Evolutionary conservation across 139 green algal species (phyloP), one percentile per base, ranked within the genome.

Genomic region (Pleodorina starrii): DNA sequence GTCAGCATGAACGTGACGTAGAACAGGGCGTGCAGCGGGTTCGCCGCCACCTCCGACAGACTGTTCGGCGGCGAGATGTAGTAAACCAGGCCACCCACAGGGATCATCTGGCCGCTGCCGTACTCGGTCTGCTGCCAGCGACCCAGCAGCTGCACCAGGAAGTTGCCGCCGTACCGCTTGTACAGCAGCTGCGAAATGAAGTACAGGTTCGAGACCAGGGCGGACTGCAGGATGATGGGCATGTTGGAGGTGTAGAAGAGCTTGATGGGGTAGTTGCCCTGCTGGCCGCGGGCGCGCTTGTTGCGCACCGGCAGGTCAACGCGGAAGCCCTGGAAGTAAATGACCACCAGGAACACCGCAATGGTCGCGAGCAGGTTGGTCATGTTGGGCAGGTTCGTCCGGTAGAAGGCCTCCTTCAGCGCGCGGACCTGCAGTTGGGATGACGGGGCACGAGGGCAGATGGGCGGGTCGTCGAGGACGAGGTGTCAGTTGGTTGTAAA

Each of bases 201-300:
- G 95, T 99, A 99, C 54, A 99, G 94, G 97, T 99, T 99, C 90
- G 96, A 99, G 40, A 99, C 98, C 44, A 99, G 94, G 6, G 98
- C 98, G 6, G 96, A 99, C 94, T 99, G 98, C 85, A 99, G 96
- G 91, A 99, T 99, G 95, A 99, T 99, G 90, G 98, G 98, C 98
- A 99, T 99, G 97, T 99, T 99, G 91, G 95, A 98, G 83, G 98
- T 99, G 96, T 99, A 99, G 94, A 99, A 99, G 38, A 99, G 96
- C 96, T 99, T 99, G 96, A 99, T 99, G 74, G 98, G 97, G 96
- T 99, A 99, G 83, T 92, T 96, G 89, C 94, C 92, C 92, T 96
- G 93, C 82, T 97, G 93, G 57, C 98, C 97, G 32, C 98, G 94
- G 40, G 94, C 87, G 72, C 96, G 95, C 96, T 99, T 99, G 93